phyloP scores from a whole-genome alignment of 441 rosid genomes.

The Melastoma candidum region DNA sequence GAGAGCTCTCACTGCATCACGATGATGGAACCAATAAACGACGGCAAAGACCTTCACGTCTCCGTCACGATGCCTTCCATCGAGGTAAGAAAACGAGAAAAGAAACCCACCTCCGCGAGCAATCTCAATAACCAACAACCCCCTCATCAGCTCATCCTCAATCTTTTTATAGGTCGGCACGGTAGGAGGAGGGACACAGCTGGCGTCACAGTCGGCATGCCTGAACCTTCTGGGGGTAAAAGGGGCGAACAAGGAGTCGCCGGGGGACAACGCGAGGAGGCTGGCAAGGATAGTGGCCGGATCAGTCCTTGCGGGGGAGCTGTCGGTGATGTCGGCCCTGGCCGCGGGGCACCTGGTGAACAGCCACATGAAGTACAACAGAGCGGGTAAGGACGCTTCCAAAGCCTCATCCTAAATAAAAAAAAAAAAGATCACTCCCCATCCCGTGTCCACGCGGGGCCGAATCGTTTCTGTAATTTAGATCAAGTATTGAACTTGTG shows the following conservation, averaged over 20 bases:
- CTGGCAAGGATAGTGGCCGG: slow-evolving; percentile 44
- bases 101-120: background rate
- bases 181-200: slow-evolving; percentile 57
- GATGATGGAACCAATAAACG: slow-evolving; percentile 33
- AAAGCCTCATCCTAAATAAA: slow-evolving; percentile 18
- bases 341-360: slow-evolving; percentile 52
- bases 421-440: no score
- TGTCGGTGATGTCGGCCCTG: slow-evolving; percentile 50
- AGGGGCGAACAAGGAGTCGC: slow-evolving; percentile 32
- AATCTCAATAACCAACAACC: no score
- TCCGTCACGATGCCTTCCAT: slow-evolving; percentile 53
- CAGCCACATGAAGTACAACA: slow-evolving; percentile 53
- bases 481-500: no score
- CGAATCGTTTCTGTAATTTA: no score
- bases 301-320: slow-evolving; percentile 49
- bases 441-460: background rate
- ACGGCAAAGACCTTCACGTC: slow-evolving; percentile 43
- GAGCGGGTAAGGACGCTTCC: slow-evolving; percentile 33
- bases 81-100: slow-evolving; percentile 24
- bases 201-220: slow-evolving; percentile 57
- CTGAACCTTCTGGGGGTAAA: slow-evolving; percentile 49
- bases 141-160: no score
- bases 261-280: slow-evolving; percentile 38
- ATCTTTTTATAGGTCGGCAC: slow-evolving; percentile 36
- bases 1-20: slow-evolving; percentile 58